Evolutionary conservation across 2,329 filamentous ascomycete genomes (phyloP), one percentile per base, ranked within the genome.

Genomic region (Fusarium brachygibbosum): DNA sequence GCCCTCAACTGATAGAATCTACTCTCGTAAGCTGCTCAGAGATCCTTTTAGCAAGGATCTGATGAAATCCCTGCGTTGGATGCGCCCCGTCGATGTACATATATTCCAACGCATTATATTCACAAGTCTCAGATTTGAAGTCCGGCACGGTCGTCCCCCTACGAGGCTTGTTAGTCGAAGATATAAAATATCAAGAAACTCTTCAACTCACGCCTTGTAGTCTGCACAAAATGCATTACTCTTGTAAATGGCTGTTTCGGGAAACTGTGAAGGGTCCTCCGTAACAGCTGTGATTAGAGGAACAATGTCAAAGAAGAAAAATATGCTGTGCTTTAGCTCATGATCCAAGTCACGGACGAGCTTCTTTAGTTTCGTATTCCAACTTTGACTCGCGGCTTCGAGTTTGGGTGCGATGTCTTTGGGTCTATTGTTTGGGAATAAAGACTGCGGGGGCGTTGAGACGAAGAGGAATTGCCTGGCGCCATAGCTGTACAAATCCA

Each of bases 11-110:
- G 5, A 52, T 8, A 1, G 25, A 52, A 5, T 23, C 0, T 3
- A 23, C 59, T 4, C 28, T 31, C 16, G 11, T 12, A 4, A 64
- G 11, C 0, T 64, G 52, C 13, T 51, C 59, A 3, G 45, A 49
- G 6, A 64, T 34, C 7, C 25, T 58, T 13, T 45, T 64, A 3
- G 61, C 61, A 10, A 64, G n/a, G 3, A 64, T 45, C 12, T 64
- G 59, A 12, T 64, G 61, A 5, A 64, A 64, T 14, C 8, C 16
- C 12, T 64, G 61, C 8, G 61, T 64, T 8, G 61, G 61, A 50
- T 64, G 61, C 5, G 61, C 61, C 4, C 61, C 59, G 1, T 64
- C 61, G 6, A 64, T 64, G 10, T 64, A 64, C 59, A 64, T 64
- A 5, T 64, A 64, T 25, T 64, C 59, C 10, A 32, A 21, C 14